phyloP scores from a whole-genome alignment of 768 basidiomycete genomes.

The Glaciozyma martinii region DNA sequence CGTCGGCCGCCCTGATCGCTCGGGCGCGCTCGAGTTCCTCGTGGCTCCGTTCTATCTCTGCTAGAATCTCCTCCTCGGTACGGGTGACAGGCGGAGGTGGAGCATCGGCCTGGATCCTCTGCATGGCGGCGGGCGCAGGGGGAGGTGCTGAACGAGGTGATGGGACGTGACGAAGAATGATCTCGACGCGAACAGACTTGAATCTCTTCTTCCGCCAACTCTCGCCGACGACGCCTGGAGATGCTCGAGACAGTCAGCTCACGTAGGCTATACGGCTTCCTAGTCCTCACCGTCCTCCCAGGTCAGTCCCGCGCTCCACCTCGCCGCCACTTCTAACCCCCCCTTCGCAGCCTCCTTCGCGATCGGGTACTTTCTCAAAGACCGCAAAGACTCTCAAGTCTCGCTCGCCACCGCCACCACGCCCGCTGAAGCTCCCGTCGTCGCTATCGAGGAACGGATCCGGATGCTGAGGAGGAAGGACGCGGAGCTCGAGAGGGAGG shows the following conservation, averaged over 20 bases:
- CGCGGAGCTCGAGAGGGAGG: conserved; percentile 8
- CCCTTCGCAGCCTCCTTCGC: conserved; percentile 7
- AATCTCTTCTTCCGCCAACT: background rate
- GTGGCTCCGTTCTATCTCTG: background rate
- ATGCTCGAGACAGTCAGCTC: conserved; percentile 22
- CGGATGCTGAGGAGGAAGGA: conserved; percentile 5
- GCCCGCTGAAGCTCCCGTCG: background rate
- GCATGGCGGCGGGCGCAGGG: background rate
- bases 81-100: background rate
- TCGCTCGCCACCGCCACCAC: background rate
- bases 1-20: background rate
- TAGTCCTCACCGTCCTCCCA: conserved; percentile 14
- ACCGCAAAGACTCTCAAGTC: conserved; percentile 6
- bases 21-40: background rate
- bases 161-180: background rate
- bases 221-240: background rate
- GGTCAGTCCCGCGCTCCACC: background rate
- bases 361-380: conserved; percentile 20
- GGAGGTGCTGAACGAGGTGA: background rate
- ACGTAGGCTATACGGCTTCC: conserved; percentile 16
- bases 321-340: background rate
- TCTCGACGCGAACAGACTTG: background rate
- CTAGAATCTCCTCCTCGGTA: background rate
- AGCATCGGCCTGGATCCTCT: background rate
- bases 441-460: background rate